Conservation (phyloP, 768 basidiomycete genomes). For the Thelephora aurantiotincta region DNA sequence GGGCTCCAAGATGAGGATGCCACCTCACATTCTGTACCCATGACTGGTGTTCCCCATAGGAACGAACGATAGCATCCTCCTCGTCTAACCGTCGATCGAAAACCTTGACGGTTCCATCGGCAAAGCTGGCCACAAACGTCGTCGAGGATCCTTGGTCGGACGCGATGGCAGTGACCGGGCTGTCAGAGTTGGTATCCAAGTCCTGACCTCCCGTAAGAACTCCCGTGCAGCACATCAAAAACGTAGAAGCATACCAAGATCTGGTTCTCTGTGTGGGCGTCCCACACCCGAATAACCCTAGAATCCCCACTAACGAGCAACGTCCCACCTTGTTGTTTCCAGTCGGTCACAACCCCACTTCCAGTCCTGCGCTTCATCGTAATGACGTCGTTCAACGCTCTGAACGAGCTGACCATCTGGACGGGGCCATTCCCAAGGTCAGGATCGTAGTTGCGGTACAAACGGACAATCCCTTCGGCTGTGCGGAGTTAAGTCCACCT, state of each 20-base stretch:
- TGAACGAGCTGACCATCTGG: conserved; percentile 90
- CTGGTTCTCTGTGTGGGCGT: conserved; percentile 79
- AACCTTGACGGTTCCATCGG: conserved; percentile 77
- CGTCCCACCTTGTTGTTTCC: conserved; percentile 81
- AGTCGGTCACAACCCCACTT: conserved; percentile 72
- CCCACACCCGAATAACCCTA: conserved; percentile 83
- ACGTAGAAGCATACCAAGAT: conserved; percentile 37
- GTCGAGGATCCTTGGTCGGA: conserved; percentile 67
- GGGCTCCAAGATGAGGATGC: conserved; percentile 52
- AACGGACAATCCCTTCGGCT: conserved; percentile 88
- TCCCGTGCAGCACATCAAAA: background rate
- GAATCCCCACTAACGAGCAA: conserved; percentile 89
- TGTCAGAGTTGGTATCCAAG: conserved; percentile 77
- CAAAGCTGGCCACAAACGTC: conserved; percentile 83
- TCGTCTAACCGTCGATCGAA: conserved; percentile 86
- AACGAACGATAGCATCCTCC: conserved; percentile 69
- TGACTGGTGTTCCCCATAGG: conserved; percentile 58
- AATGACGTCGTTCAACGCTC: conserved; percentile 69
- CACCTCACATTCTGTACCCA: conserved; percentile 90
- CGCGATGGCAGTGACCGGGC: conserved; percentile 74
- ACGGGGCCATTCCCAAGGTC: conserved; percentile 54
- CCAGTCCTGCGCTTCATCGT: conserved; percentile 53
- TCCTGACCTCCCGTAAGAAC: conserved; percentile 36
- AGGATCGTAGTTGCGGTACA: conserved; percentile 88
- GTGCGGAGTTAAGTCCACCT: background rate